phyloP scores from a whole-genome alignment of 169 alveolate species.

The Eimeria mitis region DNA sequence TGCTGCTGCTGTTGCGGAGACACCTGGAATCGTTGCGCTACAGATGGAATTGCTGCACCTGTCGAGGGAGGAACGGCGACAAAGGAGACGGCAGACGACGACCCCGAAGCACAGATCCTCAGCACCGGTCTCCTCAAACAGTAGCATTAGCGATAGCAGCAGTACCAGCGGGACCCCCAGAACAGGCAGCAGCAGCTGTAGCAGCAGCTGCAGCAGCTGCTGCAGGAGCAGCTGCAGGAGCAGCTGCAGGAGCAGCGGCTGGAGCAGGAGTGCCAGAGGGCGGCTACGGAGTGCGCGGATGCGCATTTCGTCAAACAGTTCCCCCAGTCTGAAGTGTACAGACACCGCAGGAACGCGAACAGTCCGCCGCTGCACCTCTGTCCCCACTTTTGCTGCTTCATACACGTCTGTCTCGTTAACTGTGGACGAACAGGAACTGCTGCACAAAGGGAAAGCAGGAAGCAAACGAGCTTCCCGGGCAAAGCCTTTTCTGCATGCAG shows the following conservation, averaged over 20 bases:
- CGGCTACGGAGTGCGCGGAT: neutral
- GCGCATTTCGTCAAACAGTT: neutral
- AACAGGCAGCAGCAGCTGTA: conserved; percentile 57
- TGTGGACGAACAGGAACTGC: neutral
- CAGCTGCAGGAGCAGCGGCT: conserved; percentile 19
- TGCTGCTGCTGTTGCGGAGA: conserved; percentile 1
- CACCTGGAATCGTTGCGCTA: conserved; percentile 39
- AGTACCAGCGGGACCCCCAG: conserved; percentile 36
- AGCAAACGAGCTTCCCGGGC: neutral
- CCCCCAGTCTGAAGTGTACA: neutral
- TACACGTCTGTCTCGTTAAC: neutral
- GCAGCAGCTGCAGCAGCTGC: conserved; percentile 10
- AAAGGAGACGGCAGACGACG: neutral
- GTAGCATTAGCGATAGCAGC: conserved; percentile 47
- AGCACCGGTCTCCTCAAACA: neutral
- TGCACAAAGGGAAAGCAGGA: neutral
- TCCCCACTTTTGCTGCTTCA: neutral
- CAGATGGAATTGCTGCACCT: conserved; percentile 49
- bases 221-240: conserved; percentile 15
- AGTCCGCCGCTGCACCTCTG: conserved; percentile 36
- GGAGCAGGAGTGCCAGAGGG: neutral
- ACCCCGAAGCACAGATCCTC: neutral
- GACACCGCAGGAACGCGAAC: neutral
- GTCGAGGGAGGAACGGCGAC: conserved; percentile 36
- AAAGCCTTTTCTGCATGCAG: neutral